These are phyloP conservation scores for Punctularia strigosozonata DNA, from an alignment of 768 basidiomycete species.

Conservation along the genomic window DNA sequence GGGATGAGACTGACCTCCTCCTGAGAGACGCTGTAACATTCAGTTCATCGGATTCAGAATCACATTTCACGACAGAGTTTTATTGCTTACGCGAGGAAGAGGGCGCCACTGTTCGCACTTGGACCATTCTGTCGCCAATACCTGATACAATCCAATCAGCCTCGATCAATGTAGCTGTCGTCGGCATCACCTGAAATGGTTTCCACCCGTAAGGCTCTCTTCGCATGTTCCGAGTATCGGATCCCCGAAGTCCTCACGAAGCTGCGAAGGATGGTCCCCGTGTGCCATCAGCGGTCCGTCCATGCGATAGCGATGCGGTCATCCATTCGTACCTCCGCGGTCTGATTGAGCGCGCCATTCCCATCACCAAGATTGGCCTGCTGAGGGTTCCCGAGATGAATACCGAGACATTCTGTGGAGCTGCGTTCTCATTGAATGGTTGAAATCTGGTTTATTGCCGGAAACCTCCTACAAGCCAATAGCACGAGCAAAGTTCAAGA, in stretches of 20 bases:
- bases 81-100: constrained; percentile 46
- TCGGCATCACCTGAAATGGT: constrained; percentile 30
- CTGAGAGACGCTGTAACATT: constrained; percentile 27
- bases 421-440: constrained; percentile 24
- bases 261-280: too few species aligned
- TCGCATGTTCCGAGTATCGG: constrained; percentile 28
- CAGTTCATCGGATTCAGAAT: neutral
- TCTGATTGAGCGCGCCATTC: constrained; percentile 32
- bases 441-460: constrained; percentile 3
- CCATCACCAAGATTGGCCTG: constrained; percentile 39
- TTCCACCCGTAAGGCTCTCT: constrained; percentile 33
- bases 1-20: constrained; percentile 23
- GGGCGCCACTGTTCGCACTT: constrained; percentile 30
- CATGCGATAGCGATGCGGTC: too few species aligned
- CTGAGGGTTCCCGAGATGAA: constrained; percentile 24
- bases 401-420: constrained; percentile 25
- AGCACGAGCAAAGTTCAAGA: constrained; percentile 47
- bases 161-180: neutral
- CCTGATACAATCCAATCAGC: constrained; percentile 15
- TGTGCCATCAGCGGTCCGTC: too few species aligned
- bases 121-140: constrained; percentile 50
- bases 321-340: too few species aligned
- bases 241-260: constrained; percentile 30
- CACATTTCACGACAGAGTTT: neutral
- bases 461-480: constrained; percentile 53